Base-by-base conservation (phyloP, 176 grass and related monocot species). In the Themeda triandra region DNA sequence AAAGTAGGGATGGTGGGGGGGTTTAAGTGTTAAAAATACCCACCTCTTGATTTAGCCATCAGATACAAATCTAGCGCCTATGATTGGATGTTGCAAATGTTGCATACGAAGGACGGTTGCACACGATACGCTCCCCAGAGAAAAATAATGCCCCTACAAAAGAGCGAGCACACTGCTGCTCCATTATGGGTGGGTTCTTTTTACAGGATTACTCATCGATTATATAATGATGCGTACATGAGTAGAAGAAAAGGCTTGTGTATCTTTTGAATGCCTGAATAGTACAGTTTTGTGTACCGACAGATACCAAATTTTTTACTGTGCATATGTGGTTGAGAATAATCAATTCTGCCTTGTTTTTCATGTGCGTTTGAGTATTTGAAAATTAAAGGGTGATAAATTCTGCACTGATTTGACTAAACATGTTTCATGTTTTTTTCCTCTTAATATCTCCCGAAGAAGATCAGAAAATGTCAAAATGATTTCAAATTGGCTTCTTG, bases 221-320 rank as follows among this genome's bases (percentile, higher is more conserved):
- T 41, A 65, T 80, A 80, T 76, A 42, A 83, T 63, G 30, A n/a
- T n/a, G n/a, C n/a, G n/a, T n/a, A n/a, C n/a, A 62, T 60, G 40
- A 62, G 76, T 75, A 39, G 33, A 73, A 64, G 54, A 51, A n/a
- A 67, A 6, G 44, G 31, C 46, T 53, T n/a, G 6, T 13, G 21
- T 14, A 53, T 69, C 44, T 18, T 81, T 53, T 69, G 19, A 66
- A 68, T 48, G 63, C 78, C 42, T 66, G 18, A 8, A 35, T 49
- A 12, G 54, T 67, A 51, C 28, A 48, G 19, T 24, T n/a, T n/a
- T 59, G 58, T 25, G 15, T 6, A 51, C 17, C 48, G 30, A 11
- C 30, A 51, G 4, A 0, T 6, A 67, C 8, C 41, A 30, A 21
- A 8, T 48, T 30, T 49, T 80, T 66, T 66, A 80, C 5, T 80